Evolutionary conservation across 2,329 filamentous ascomycete genomes (phyloP), one percentile per base, ranked within the genome.

Genomic region (Mycosphaerella sp.): DNA sequence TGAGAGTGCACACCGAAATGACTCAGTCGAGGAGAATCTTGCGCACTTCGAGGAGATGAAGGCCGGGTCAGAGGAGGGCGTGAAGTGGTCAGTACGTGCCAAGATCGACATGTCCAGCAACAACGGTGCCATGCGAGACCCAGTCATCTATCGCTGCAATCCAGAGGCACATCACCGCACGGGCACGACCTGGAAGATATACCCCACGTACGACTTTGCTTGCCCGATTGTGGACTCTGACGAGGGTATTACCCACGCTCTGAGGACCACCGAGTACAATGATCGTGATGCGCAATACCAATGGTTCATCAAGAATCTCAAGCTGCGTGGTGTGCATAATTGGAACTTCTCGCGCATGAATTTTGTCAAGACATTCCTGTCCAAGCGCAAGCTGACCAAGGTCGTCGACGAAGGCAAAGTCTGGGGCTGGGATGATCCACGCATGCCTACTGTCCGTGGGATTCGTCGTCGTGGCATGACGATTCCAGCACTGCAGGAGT

Each of bases 81-180:
- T 82, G 43, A 82, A 79, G 66, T 90, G 91, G 82, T 96, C 89
- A 73, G 94, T 98, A 60, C 86, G 93, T 54, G 93, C 93, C 52
- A 96, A 94, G 77, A 87, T 97, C 62, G 91, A 88, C 1, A 81
- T 87, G 61, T 87, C 95, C 70, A 86, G 93, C 72, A 86, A 86
- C 59, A 97, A 98, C 77, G 95, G 95, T 73, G 89, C 93, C 47
- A 84, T 97, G 80, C 81, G 93, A 59, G 93, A 98, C 70, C 93
- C 93, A 10, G 90, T 97, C 70, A 94, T 98, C 70, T 97, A 96
- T 78, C 85, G 93, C 60, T 96, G 89, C 80, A 95, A 95, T 65
- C 76, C 80, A 5, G 67, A 77, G 43, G 69, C 75, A 9, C 86
- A 93, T 69, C 87, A 93, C 73, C 82, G 87, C 60, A 93, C 87